Evolutionary conservation across 257 asterid species (phyloP).

Genomic region (Voacanga thouarsii): DNA sequence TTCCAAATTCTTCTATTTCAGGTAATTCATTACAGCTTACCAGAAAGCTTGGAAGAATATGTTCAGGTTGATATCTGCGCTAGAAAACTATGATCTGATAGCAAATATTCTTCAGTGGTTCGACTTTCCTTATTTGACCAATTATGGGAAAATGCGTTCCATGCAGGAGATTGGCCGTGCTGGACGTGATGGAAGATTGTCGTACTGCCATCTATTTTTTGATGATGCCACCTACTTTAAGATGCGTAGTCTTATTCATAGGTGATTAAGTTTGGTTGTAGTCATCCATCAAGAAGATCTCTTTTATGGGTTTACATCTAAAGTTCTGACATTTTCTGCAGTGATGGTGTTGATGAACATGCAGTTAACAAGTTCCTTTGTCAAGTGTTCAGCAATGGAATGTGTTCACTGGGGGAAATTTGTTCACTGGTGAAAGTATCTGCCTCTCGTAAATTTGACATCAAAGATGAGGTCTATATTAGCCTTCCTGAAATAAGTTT

Average conservation of each 20-base stretch:
- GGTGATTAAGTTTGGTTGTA: slow-evolving; percentile 41
- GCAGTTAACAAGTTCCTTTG: slow-evolving; percentile 73
- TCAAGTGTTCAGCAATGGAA: slow-evolving; percentile 52
- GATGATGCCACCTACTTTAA: slow-evolving; percentile 74
- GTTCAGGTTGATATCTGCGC: slow-evolving; percentile 62
- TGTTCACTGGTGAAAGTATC: slow-evolving; percentile 68
- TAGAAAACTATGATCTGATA: slow-evolving; percentile 18
- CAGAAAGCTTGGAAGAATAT: slow-evolving; percentile 97
- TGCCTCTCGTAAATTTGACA: slow-evolving; percentile 85
- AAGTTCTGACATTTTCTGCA: slow-evolving; percentile 34
- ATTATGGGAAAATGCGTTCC: slow-evolving; percentile 10
- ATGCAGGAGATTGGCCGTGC: slow-evolving; percentile 99
- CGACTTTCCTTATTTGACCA: not conserved
- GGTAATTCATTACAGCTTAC: slow-evolving; percentile 94
- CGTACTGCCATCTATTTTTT: slow-evolving; percentile 87
- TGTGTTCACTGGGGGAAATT: slow-evolving; percentile 40
- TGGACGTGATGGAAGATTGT: slow-evolving; percentile 92
- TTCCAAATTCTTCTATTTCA: slow-evolving; percentile 32
- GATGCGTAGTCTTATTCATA: slow-evolving; percentile 86
- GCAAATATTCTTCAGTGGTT: not conserved
- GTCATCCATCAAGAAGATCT: slow-evolving; percentile 15
- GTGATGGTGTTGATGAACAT: slow-evolving; percentile 94
- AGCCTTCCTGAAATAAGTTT: slow-evolving; percentile 14
- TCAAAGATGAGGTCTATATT: slow-evolving; percentile 90
- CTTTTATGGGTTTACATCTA: slow-evolving; percentile 20